Conservation (phyloP, 495 filamentous ascomycete species). For the Geoglossum glabrum region DNA sequence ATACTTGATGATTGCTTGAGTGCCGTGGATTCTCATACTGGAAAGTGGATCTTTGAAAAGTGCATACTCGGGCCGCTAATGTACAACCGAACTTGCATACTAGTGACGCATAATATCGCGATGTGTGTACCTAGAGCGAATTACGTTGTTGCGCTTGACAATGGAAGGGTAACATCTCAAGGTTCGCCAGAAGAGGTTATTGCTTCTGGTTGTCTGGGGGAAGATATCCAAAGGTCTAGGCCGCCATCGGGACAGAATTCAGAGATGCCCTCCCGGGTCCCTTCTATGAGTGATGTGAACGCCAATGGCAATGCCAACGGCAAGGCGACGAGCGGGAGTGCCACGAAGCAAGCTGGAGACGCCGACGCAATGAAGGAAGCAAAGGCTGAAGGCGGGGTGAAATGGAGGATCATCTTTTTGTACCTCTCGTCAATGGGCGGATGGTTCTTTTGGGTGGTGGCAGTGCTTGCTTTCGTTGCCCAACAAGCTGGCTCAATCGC, state of each 20-base stretch:
- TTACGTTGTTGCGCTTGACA: slow-evolving; percentile 68
- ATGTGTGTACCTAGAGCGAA: slow-evolving; percentile 62
- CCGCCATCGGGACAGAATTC: slow-evolving; percentile 46
- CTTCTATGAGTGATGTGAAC: slow-evolving; percentile 39
- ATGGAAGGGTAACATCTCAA: slow-evolving; percentile 60
- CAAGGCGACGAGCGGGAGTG: slow-evolving; percentile 14
- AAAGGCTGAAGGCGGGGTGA: slow-evolving; percentile 68
- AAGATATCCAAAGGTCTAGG: slow-evolving; percentile 56
- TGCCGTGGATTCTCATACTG: slow-evolving; percentile 96
- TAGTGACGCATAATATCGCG: slow-evolving; percentile 90
- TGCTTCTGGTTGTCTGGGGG: slow-evolving; percentile 64
- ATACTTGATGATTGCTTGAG: slow-evolving; percentile 91
- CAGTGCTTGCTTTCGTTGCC: slow-evolving; percentile 47
- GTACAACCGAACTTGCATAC: slow-evolving; percentile 70
- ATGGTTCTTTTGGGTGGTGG: slow-evolving; percentile 82
- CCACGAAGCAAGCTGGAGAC: slow-evolving; percentile 17
- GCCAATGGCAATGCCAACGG: slow-evolving; percentile 23
- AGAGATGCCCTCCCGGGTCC: slow-evolving; percentile 47
- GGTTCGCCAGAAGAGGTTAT: slow-evolving; percentile 60
- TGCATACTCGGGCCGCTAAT: slow-evolving; percentile 83
- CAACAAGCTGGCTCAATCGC: slow-evolving; percentile 72
- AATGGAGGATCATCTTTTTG: slow-evolving; percentile 61
- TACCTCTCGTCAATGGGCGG: slow-evolving; percentile 79
- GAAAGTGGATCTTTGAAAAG: slow-evolving; percentile 93
- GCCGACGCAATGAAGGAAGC: slow-evolving; percentile 35